phyloP scores from a whole-genome alignment of 2,329 filamentous ascomycete genomes.

The Arthrobotrys sphaeroides region DNA sequence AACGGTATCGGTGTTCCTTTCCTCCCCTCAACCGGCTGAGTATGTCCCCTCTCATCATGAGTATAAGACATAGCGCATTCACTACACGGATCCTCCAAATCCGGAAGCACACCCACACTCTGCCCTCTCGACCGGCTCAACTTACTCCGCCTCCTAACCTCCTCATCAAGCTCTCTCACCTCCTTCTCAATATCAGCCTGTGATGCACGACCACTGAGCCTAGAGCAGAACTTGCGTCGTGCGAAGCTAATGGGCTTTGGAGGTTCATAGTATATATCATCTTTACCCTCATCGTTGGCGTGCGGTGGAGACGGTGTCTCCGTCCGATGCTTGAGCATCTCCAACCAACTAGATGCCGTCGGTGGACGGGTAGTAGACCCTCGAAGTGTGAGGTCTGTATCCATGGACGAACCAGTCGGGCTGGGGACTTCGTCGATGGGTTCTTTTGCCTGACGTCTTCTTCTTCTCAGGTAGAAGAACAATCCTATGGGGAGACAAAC shows the following conservation, averaged over 20 bases:
- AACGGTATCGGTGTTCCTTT: conserved; percentile 45
- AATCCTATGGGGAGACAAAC: conserved; percentile 30
- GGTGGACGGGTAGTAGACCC: conserved; percentile 44
- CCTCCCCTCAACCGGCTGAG: conserved; percentile 47
- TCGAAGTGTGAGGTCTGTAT: conserved; percentile 23
- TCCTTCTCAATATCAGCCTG: conserved; percentile 46
- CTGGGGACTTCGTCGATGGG: not conserved
- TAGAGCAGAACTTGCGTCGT: conserved; percentile 27
- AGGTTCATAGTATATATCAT: conserved; percentile 42
- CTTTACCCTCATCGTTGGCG: not conserved
- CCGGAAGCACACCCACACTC: conserved; percentile 45
- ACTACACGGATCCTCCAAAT: conserved; percentile 43
- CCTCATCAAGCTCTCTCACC: conserved; percentile 45
- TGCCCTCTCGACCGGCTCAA: conserved; percentile 26
- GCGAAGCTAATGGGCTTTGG: conserved; percentile 44
- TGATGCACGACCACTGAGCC: conserved; percentile 33
- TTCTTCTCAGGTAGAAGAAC: conserved; percentile 23
- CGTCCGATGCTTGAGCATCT: conserved; percentile 49
- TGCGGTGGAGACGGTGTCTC: conserved; percentile 46
- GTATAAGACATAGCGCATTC: conserved; percentile 42
- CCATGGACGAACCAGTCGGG: conserved; percentile 2
- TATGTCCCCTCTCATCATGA: conserved; percentile 46
- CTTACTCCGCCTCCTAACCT: conserved; percentile 42
- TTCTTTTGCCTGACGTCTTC: conserved; percentile 11
- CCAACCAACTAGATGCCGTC: conserved; percentile 48